phyloP scores from a whole-genome alignment of 2,329 filamentous ascomycete genomes.

The Ceratocystis smalleyi region DNA sequence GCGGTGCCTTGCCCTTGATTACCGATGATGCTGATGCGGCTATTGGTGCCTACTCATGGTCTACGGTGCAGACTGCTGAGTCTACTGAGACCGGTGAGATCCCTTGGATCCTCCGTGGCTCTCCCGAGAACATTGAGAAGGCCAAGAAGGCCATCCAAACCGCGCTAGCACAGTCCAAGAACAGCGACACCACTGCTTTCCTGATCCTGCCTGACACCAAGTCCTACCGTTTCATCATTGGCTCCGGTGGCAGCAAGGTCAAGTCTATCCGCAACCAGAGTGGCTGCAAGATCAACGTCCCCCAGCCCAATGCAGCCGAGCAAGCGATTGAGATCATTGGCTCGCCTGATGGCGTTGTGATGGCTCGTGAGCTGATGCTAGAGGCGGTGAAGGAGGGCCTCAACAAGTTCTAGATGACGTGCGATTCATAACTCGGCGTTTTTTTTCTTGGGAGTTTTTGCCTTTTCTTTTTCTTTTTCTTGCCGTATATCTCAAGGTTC shows the following conservation, averaged over 20 bases:
- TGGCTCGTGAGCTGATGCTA: conserved; percentile 77
- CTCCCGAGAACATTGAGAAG: conserved; percentile 62
- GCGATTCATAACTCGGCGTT: conserved; percentile 1
- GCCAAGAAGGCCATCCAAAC: conserved; percentile 60
- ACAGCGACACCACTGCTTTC: conserved; percentile 64
- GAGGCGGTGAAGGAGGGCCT: conserved; percentile 56
- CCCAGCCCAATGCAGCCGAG: conserved; percentile 54
- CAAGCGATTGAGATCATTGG: conserved; percentile 89
- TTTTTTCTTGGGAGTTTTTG: neutral
- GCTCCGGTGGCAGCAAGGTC: conserved; percentile 76
- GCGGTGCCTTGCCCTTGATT: conserved; percentile 65
- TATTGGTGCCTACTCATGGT: conserved; percentile 65
- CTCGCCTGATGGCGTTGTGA: conserved; percentile 61
- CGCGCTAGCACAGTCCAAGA: conserved; percentile 55
- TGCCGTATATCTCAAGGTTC: neutral
- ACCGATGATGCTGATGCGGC: conserved; percentile 61
- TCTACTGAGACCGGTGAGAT: conserved; percentile 55
- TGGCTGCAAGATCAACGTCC: conserved; percentile 85
- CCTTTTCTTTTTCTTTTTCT: neutral
- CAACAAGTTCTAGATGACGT: conserved; percentile 19
- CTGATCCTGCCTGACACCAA: conserved; percentile 77
- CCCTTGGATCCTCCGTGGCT: conserved; percentile 78
- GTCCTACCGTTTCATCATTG: conserved; percentile 82
- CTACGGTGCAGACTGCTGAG: conserved; percentile 46
- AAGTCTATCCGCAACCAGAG: conserved; percentile 86